Conservation (phyloP, 2,329 filamentous ascomycete genomes). For the Blumeria graminis region DNA sequence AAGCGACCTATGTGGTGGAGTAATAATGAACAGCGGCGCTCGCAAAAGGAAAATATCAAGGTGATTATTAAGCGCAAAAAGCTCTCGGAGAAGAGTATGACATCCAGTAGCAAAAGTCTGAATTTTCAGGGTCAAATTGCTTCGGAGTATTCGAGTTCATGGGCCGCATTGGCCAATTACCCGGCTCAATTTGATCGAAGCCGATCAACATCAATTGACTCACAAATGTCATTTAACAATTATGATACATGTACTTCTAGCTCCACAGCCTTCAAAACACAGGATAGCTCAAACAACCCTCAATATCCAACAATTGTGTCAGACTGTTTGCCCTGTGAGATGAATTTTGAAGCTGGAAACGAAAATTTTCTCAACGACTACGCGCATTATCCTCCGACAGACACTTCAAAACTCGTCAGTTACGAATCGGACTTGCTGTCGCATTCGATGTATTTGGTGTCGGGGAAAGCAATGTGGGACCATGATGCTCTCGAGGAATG, state of each 20-base stretch:
- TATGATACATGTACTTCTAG: conserved; percentile 17
- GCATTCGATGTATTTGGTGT: conserved; percentile 32
- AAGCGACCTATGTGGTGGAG: conserved; percentile 95
- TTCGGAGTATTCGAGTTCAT: conserved; percentile 56
- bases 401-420: conserved; percentile 81
- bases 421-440: conserved; percentile 55
- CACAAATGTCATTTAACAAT: conserved; percentile 33
- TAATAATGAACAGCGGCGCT: conserved; percentile 63
- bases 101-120: conserved; percentile 23
- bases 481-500: conserved; percentile 47
- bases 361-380: conserved; percentile 87
- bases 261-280: conserved; percentile 35
- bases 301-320: conserved; percentile 22
- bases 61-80: conserved; percentile 94
- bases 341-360: conserved; percentile 86
- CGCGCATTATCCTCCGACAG: conserved; percentile 63
- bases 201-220: conserved; percentile 57
- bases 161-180: conserved; percentile 59
- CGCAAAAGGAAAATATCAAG: conserved; percentile 91
- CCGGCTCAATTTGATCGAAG: conserved; percentile 50
- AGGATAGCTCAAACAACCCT: conserved; percentile 28
- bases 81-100: conserved; percentile 57
- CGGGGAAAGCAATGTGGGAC: conserved; percentile 41
- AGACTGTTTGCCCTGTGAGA: conserved; percentile 61
- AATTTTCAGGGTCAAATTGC: conserved; percentile 33